Evolutionary conservation across 345 rosid genomes (phyloP), one percentile per base, ranked within the genome.

Genomic region (Gossypium turneri): DNA sequence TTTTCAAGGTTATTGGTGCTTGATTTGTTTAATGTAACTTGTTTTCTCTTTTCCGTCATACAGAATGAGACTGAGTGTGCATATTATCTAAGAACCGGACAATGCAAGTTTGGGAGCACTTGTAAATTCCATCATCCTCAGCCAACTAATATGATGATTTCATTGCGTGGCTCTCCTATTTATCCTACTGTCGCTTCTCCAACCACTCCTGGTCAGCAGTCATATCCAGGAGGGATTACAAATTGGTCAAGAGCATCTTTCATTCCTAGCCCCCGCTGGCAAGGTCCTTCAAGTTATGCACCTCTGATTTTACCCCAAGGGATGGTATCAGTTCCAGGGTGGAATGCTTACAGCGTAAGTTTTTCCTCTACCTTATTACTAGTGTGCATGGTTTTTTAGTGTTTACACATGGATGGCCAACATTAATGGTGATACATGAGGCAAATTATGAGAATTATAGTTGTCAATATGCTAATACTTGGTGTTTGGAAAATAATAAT

Each of bases 41-140:
- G 38, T 74, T 76, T 27, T 81, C 48, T n/a, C 25, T 50, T 58
- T 55, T 53, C 16, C 57, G 67, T 67, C 63, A 52, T 82, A 81
- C 89, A 96, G 99, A 86, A 88, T 79, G 99, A 96, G 84, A 67
- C 75, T 20, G 99, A 92, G 84, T 96, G 99, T 80, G 88, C 90
- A 58, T 96, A 93, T 78, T 96, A 93, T 80, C 84, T 93, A 80
- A 92, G 95, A 87, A 96, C 98, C 9, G 99, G 99, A 66, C 97
- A 90, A 53, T 96, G 99, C 89, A 96, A 93, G 85, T 96, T 90
- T 73, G 98, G 97, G 70, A 84, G 78, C 59, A 93, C 98, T 70
- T 96, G 99, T 85, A 96, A 93, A 82, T 96, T 88, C 81, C 98
- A 96, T 74, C 99, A 94, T 83, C 97, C 91, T 82, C 99, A 89